phyloP scores from a whole-genome alignment of 1,139 yeast species.

The Blastobotrys proliferans region DNA sequence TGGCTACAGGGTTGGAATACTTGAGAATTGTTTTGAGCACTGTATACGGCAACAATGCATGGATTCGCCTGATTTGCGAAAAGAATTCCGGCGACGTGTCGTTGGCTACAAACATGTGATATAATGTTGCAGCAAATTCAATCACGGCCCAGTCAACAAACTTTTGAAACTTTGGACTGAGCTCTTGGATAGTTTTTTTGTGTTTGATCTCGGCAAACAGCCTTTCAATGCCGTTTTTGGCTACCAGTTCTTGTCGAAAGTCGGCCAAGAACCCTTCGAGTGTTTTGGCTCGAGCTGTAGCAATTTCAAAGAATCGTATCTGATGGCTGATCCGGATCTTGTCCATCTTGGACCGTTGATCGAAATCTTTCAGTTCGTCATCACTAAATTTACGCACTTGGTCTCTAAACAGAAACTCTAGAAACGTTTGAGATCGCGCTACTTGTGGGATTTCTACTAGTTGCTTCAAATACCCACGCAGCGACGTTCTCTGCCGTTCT shows the following conservation, averaged over 20 bases:
- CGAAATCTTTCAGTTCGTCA: slow-evolving; percentile 52
- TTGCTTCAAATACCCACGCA: slow-evolving; percentile 64
- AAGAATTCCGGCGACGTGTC: slow-evolving; percentile 75
- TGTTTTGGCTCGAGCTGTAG: slow-evolving; percentile 45
- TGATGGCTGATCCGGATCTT: slow-evolving; percentile 59
- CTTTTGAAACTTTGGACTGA: slow-evolving; percentile 62
- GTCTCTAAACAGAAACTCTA: slow-evolving; percentile 48
- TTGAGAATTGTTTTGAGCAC: slow-evolving; percentile 69
- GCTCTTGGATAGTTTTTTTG: slow-evolving; percentile 50
- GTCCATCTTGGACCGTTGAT: slow-evolving; percentile 58
- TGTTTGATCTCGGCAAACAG: slow-evolving; percentile 63
- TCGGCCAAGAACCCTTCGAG: slow-evolving; percentile 50
- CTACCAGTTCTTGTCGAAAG: slow-evolving; percentile 49
- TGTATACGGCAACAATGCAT: slow-evolving; percentile 70
- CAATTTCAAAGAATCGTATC: slow-evolving; percentile 65
- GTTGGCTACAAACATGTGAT: slow-evolving; percentile 71
- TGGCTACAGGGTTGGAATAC: slow-evolving; percentile 81
- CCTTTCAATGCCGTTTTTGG: slow-evolving; percentile 47
- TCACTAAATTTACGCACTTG: slow-evolving; percentile 36
- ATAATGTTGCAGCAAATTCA: slow-evolving; percentile 78
- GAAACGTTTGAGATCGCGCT: slow-evolving; percentile 47
- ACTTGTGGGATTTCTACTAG: slow-evolving; percentile 55
- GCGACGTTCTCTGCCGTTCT: slow-evolving; percentile 70
- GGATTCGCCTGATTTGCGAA: slow-evolving; percentile 63
- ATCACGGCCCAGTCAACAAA: slow-evolving; percentile 79